Evolutionary conservation across 2,329 filamentous ascomycete species (phyloP).

Genomic region (Talaromyces sp.): DNA sequence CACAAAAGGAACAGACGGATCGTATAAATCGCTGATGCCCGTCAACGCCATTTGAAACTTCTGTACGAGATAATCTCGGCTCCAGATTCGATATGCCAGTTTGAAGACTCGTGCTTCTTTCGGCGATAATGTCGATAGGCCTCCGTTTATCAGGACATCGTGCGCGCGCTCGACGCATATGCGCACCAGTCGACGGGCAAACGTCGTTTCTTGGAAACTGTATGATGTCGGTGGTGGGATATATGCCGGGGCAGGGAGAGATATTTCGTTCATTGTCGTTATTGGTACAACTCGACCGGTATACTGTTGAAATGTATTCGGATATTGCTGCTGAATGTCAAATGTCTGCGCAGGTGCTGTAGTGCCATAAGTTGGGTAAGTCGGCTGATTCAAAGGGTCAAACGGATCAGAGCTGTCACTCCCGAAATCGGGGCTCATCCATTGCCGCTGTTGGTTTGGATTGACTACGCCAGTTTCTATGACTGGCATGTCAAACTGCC

Average conservation of each 20-base stretch:
- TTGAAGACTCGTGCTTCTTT: constrained; percentile 13
- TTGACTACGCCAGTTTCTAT: neutral
- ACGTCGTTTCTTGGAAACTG: constrained; percentile 16
- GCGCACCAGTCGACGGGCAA: constrained; percentile 16
- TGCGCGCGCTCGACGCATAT: constrained; percentile 11
- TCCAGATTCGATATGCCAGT: constrained; percentile 13
- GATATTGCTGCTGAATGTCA: neutral
- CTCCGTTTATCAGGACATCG: neutral
- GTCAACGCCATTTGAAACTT: neutral
- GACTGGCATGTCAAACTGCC: neutral
- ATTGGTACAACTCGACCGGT: neutral
- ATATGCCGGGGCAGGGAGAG: neutral
- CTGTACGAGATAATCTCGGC: neutral
- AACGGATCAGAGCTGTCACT: neutral
- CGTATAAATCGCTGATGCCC: neutral
- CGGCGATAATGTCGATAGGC: neutral
- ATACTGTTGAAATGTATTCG: neutral
- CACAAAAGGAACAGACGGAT: constrained; percentile 1
- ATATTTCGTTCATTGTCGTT: neutral
- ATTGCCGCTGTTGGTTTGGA: neutral
- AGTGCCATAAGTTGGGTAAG: neutral
- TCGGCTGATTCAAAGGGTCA: neutral
- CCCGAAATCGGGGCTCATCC: neutral
- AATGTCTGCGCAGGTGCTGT: neutral
- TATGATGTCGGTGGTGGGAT: constrained; percentile 9